Conservation (phyloP, 768 basidiomycete genomes). For the Hericium erinaceus region DNA sequence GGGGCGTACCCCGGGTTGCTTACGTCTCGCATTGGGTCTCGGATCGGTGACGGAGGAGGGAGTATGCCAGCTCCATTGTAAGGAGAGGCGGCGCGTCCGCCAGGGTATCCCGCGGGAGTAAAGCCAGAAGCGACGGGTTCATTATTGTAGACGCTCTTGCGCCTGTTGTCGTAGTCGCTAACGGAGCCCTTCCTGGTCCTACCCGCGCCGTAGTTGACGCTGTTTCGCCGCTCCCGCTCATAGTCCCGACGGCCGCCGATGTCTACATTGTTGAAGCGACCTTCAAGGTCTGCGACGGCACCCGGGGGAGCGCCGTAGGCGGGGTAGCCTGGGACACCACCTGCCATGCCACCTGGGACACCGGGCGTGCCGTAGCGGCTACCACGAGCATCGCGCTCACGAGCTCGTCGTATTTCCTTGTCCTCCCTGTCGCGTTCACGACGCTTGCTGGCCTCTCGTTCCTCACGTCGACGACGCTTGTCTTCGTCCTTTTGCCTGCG, state of each 20-base stretch:
- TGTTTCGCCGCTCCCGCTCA: constrained; percentile 2
- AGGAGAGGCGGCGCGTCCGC: constrained; percentile 14
- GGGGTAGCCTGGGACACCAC: not conserved
- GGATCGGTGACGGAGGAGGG: constrained; percentile 9
- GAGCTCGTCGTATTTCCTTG: constrained; percentile 44
- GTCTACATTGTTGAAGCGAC: constrained; percentile 24
- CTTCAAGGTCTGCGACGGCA: constrained; percentile 27
- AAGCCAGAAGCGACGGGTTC: not conserved
- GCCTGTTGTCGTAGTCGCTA: constrained; percentile 12
- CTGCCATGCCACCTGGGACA: not conserved
- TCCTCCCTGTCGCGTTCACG: constrained; percentile 32
- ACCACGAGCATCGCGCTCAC: constrained; percentile 40
- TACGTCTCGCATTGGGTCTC: not conserved
- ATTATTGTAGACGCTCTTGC: constrained; percentile 3
- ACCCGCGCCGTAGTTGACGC: constrained; percentile 1
- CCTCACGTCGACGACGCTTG: constrained; percentile 45
- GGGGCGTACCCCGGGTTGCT: constrained; percentile 8
- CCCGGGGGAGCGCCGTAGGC: constrained; percentile 15
- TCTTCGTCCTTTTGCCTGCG: constrained; percentile 34
- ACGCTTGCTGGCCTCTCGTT: constrained; percentile 31
- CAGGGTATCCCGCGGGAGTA: constrained; percentile 17
- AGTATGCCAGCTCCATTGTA: constrained; percentile 10
- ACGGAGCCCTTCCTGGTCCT: not conserved
- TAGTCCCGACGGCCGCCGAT: constrained; percentile 14
- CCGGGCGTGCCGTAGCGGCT: constrained; percentile 24